Base-by-base conservation (phyloP, 2,329 filamentous ascomycete genomes). In the Phoma sp. region DNA sequence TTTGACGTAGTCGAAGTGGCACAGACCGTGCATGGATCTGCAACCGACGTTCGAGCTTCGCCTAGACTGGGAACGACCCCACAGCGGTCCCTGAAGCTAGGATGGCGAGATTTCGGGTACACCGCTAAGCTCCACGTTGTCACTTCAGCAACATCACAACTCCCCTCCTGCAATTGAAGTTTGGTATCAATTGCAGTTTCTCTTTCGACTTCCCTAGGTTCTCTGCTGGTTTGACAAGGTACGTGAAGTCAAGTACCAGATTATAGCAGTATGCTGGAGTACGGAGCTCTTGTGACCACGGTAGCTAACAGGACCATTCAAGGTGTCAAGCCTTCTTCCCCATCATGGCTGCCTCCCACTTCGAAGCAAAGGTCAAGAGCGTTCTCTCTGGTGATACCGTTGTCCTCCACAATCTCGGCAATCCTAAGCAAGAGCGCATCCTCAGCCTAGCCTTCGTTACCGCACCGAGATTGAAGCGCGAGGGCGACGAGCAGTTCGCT, bases 331-430 rank as follows among this genome's bases (percentile, higher is more conserved):
- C 45, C 51, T 39, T 41, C 37, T 39, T 43, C 46, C 37, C 55
- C 51, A 71, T 45, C 64, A 73, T 72, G 71, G 61, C 70, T 45
- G 44, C 45, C 58, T 62, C 49, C 56, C 61, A 65, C 53, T 66
- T 75, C 65, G 74, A 77, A 73, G 74, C 75, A 30, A 74, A 74
- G 55, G 93, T 98, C 77, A 99, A 99, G 83, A 91, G 89, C 74
- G 91, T 96, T 65, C 81, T 96, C 70, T 97, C 93, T 70, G 95
- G 95, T 69, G 95, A 98, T 81, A 96, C 93, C 25, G 79, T 98
- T 66, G 82, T 98, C 61, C 81, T 98, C 69, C 86, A 88, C 67
- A 91, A 90, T 77, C 83, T 90, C 72, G 88, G 87, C 76, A 93
- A 96, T 74, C 89, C 90, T 32, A 83, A 86, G 61, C 86, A 89